A percentile compares a stretch with the other conserved stretches of the same genome.
Evolutionary conservation across 306 rosid species (phyloP).

Genomic region (Carpinus fangiana): DNA sequence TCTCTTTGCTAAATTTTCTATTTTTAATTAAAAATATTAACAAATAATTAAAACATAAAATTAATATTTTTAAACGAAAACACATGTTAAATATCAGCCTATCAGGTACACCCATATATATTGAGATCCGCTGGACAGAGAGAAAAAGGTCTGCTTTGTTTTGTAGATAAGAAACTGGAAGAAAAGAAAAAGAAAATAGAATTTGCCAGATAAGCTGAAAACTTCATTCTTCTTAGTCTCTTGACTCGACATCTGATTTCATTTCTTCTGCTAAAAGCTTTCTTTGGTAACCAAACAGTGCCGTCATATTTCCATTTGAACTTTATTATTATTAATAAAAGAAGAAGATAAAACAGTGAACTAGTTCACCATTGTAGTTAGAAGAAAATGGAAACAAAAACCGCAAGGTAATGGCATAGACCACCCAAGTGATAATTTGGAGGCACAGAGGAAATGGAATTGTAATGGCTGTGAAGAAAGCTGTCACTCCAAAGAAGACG

Average conservation of each 20-base stretch:
- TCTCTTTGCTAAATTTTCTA: too few species aligned
- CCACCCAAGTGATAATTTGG: background rate
- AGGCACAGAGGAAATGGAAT: background rate
- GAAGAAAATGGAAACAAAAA: background rate
- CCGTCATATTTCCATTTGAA: too few species aligned
- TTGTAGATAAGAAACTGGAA: conserved; percentile 4
- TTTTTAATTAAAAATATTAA: too few species aligned
- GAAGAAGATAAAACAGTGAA: too few species aligned
- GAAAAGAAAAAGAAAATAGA: background rate
- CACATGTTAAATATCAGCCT: too few species aligned
- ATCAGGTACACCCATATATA: too few species aligned
- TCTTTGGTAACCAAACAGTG: conserved; percentile 13
- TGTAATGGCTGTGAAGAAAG: background rate
- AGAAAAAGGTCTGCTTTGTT: background rate
- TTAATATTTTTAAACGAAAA: too few species aligned
- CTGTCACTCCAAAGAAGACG: background rate
- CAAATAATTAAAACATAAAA: too few species aligned
- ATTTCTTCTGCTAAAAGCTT: conserved; percentile 3
- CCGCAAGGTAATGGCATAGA: background rate
- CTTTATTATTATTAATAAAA: too few species aligned
- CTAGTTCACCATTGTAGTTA: too few species aligned
- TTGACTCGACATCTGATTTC: background rate
- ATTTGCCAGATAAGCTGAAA: background rate
- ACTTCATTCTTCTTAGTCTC: background rate
- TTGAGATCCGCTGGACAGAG: too few species aligned